Evolutionary conservation across 2,329 filamentous ascomycete species (phyloP).

Genomic region (Aspergillaceae sp.): DNA sequence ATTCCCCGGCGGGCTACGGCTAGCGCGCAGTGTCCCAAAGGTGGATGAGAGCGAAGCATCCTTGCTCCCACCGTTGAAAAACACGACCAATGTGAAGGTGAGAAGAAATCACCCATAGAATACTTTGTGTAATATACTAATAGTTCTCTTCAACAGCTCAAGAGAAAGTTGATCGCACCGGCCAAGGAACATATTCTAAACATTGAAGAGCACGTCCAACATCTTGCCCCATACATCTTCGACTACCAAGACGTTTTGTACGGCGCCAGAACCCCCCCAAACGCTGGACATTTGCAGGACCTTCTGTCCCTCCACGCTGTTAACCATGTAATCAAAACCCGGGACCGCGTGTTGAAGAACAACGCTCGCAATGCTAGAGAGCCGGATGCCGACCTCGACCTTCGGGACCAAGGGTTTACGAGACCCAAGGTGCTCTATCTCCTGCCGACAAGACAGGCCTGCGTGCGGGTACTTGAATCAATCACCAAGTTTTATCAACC

Average conservation of each 20-base stretch:
- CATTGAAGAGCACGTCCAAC: slow-evolving; percentile 56
- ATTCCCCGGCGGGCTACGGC: slow-evolving; percentile 21
- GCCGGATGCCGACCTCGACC: slow-evolving; percentile 58
- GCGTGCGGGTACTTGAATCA: slow-evolving; percentile 65
- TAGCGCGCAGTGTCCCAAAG: slow-evolving; percentile 24
- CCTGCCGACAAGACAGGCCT: slow-evolving; percentile 79
- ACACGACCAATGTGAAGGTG: slow-evolving; percentile 29
- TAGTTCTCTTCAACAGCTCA: slow-evolving; percentile 44
- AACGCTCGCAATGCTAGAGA: slow-evolving; percentile 68
- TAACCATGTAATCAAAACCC: slow-evolving; percentile 89
- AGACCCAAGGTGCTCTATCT: slow-evolving; percentile 87
- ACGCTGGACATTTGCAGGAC: slow-evolving; percentile 60
- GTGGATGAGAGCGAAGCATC: slow-evolving; percentile 15
- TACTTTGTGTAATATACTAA: background rate
- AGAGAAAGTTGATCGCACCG: slow-evolving; percentile 56
- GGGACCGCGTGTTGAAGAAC: slow-evolving; percentile 87
- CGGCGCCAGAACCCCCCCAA: slow-evolving; percentile 60
- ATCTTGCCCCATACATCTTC: slow-evolving; percentile 64
- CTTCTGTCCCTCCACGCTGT: slow-evolving; percentile 73
- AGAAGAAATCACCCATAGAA: background rate
- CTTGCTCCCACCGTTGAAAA: slow-evolving; percentile 23
- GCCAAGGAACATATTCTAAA: slow-evolving; percentile 46
- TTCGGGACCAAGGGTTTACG: slow-evolving; percentile 91
- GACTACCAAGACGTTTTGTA: slow-evolving; percentile 74
- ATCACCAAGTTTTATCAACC: slow-evolving; percentile 69